Evolutionary conservation across 345 rosid species (phyloP).

Genomic region (Fremontodendron californicum): DNA sequence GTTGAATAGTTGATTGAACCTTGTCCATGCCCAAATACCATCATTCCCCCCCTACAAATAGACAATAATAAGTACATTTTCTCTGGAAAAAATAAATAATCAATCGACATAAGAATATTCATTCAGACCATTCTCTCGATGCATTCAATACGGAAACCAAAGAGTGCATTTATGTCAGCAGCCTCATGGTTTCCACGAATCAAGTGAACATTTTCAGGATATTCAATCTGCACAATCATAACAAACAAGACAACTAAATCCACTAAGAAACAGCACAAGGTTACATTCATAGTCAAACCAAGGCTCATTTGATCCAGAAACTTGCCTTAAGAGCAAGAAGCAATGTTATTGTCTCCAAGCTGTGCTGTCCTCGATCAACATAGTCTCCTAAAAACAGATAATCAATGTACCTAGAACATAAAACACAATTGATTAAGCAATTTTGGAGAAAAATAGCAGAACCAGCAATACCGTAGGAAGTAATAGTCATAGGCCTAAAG

Average conservation of each 20-base stretch:
- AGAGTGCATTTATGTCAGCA: constrained; percentile 95
- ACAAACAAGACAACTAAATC: constrained; percentile 20
- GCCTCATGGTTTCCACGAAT: constrained; percentile 99
- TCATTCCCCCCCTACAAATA: constrained; percentile 75
- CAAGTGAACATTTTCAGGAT: constrained; percentile 90
- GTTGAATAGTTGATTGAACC: constrained; percentile 94
- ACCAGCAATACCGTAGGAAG: not conserved
- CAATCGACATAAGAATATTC: not conserved
- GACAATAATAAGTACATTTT: constrained; percentile 4
- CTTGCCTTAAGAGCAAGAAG: constrained; percentile 96
- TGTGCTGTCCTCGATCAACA: constrained; percentile 97
- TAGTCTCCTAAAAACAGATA: constrained; percentile 97
- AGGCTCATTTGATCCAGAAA: constrained; percentile 19
- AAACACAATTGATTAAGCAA: constrained; percentile 20
- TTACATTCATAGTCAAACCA: constrained; percentile 16
- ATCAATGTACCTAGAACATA: constrained; percentile 73
- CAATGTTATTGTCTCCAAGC: constrained; percentile 92
- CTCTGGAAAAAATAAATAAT: not conserved
- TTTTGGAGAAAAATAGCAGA: not conserved
- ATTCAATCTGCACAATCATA: constrained; percentile 64
- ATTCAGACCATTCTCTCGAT: constrained; percentile 87
- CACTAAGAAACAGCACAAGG: not conserved
- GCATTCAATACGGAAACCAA: constrained; percentile 97
- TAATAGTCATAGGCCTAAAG: not conserved
- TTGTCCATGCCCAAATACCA: constrained; percentile 99